Conservation (phyloP, 148 eudicot species). For the Pouteria glomerata region DNA sequence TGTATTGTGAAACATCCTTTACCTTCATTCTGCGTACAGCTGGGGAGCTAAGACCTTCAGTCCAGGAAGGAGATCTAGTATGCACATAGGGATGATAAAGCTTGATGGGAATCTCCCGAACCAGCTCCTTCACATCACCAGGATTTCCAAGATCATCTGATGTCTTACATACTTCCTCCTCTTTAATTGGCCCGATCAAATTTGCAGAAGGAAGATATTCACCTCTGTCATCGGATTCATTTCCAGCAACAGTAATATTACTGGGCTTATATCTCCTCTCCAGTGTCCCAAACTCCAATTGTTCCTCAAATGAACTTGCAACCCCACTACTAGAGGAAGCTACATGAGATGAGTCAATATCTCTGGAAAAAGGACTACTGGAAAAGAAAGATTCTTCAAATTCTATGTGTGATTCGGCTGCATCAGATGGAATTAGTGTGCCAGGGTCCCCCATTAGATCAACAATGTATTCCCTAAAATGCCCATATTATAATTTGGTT, state of each 20-base stretch:
- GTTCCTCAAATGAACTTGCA: constrained; percentile 45
- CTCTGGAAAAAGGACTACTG: constrained; percentile 40
- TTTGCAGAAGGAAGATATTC: constrained; percentile 22
- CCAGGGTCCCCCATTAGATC: constrained; percentile 98
- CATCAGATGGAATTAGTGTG: constrained; percentile 85
- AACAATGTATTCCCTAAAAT: constrained; percentile 91
- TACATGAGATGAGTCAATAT: constrained; percentile 38
- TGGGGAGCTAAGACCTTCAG: constrained; percentile 92
- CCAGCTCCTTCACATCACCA: constrained; percentile 26
- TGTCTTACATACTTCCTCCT: constrained; percentile 25
- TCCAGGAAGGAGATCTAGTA: constrained; percentile 96
- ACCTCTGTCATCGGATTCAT: constrained; percentile 24
- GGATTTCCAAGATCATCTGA: constrained; percentile 19
- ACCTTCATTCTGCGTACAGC: constrained; percentile 82
- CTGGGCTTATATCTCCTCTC: constrained; percentile 25
- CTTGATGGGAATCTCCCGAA: constrained; percentile 30
- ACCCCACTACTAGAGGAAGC: constrained; percentile 57
- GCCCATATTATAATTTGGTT: background rate
- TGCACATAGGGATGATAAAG: constrained; percentile 41
- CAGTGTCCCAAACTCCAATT: constrained; percentile 32
- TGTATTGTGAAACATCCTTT: constrained; percentile 89
- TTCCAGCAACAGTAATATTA: constrained; percentile 24
- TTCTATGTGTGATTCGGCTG: constrained; percentile 40
- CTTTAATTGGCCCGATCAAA: constrained; percentile 18
- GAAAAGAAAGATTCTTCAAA: constrained; percentile 44